Evolutionary conservation across 805 yeast species (phyloP).

Genomic region (Myxozyma sirexii): DNA sequence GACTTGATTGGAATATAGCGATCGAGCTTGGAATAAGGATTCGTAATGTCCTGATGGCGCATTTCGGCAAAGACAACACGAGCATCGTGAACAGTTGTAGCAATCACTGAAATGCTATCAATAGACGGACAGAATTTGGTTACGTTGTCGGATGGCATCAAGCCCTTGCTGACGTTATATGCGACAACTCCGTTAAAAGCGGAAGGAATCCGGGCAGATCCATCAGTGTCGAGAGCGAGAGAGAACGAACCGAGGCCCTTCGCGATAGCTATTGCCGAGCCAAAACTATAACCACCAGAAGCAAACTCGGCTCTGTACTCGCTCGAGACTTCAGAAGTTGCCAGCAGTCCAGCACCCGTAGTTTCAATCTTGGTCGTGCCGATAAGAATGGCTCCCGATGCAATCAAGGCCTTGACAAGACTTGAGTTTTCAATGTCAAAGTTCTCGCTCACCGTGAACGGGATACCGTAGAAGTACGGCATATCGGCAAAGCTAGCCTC

Average conservation of each 20-base stretch:
- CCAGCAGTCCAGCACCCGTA: conserved; percentile 16
- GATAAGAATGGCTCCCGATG: conserved; percentile 23
- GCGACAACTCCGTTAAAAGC: conserved; percentile 29
- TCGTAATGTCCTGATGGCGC: conserved; percentile 21
- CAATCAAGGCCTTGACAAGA: conserved; percentile 20
- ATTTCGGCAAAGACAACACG: conserved; percentile 27
- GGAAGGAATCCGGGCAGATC: conserved; percentile 28
- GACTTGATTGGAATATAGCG: conserved; percentile 29
- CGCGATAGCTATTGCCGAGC: conserved; percentile 29
- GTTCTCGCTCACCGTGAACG: conserved; percentile 28
- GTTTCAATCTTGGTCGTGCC: conserved; percentile 26
- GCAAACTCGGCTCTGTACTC: conserved; percentile 21
- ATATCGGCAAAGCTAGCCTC: conserved; percentile 21
- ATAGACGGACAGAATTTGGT: conserved; percentile 24
- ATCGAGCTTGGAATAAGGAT: conserved; percentile 27
- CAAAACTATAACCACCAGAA: conserved; percentile 30
- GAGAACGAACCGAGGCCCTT: conserved; percentile 25
- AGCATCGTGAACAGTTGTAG: conserved; percentile 25
- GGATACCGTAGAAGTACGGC: conserved; percentile 33
- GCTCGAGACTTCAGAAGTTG: conserved; percentile 9
- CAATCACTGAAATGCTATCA: conserved; percentile 24
- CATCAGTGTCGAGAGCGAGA: conserved; percentile 29
- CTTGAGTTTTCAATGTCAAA: conserved; percentile 17
- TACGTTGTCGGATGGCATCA: conserved; percentile 18
- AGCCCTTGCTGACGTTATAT: conserved; percentile 28